phyloP scores from a whole-genome alignment of 345 rosid genomes.

The Eucalyptus erythrocorys region DNA sequence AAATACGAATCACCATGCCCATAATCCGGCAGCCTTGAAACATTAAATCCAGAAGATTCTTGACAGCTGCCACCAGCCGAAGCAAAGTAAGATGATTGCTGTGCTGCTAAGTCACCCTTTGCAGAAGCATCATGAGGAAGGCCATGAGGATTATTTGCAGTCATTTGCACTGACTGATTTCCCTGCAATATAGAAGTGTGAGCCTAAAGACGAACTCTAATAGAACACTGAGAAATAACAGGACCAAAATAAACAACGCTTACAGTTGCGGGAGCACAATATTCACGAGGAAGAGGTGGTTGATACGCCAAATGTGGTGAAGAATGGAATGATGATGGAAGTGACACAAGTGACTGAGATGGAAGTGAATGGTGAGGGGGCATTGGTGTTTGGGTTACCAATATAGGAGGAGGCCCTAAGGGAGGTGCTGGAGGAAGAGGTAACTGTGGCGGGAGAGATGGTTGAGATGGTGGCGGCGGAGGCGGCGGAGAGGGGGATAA shows the following conservation, averaged over 20 bases:
- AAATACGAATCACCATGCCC: conserved; percentile 43
- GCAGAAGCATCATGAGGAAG: conserved; percentile 27
- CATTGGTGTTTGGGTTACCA: not conserved
- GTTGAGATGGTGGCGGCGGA: conserved; percentile 10
- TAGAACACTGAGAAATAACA: not conserved
- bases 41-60: conserved; percentile 56
- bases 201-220: not conserved
- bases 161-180: conserved; percentile 48
- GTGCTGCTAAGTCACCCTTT: conserved; percentile 44
- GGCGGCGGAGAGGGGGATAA: conserved; percentile 35
- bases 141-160: conserved; percentile 40
- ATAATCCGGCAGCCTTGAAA: conserved; percentile 60
- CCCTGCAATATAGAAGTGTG: conserved; percentile 27
- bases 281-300: conserved; percentile 43
- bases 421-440: conserved; percentile 20
- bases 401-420: conserved; percentile 14
- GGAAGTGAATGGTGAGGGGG: conserved; percentile 34
- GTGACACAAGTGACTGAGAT: conserved; percentile 28
- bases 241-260: not conserved
- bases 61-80: conserved; percentile 38
- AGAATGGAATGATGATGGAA: conserved; percentile 35
- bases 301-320: conserved; percentile 49
- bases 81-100: conserved; percentile 51
- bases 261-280: conserved; percentile 35
- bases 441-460: conserved; percentile 11